A percentile compares a stretch with the other conserved stretches of the same genome.
These are phyloP conservation scores for Hypoxylon lienhwacheense DNA, from an alignment of 495 filamentous ascomycete genomes.

Conservation along the genomic window DNA sequence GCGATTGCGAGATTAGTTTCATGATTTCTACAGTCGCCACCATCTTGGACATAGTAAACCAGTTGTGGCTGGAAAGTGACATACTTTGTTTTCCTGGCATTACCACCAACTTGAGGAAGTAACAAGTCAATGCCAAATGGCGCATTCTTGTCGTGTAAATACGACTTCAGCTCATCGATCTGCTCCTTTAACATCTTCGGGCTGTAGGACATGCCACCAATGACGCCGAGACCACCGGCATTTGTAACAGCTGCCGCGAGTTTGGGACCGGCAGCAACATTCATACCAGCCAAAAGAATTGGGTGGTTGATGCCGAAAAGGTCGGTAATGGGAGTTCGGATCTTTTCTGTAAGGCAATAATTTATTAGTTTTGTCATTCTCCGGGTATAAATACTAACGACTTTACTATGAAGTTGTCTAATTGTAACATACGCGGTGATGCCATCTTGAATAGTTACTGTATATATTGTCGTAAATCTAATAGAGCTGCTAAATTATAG, in stretches of 20 bases:
- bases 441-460: constrained; percentile 63
- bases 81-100: constrained; percentile 92
- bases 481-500: not conserved
- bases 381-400: not conserved
- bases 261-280: constrained; percentile 96
- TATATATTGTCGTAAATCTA: no score
- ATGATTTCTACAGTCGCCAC: constrained; percentile 9
- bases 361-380: constrained; percentile 35
- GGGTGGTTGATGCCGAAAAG: constrained; percentile 97
- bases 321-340: constrained; percentile 88
- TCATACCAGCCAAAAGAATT: constrained; percentile 95
- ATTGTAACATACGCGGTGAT: constrained; percentile 69
- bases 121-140: constrained; percentile 97
- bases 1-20: constrained; percentile 9
- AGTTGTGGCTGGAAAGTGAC: constrained; percentile 20
- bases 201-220: constrained; percentile 95
- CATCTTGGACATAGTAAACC: not conserved
- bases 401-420: not conserved
- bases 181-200: constrained; percentile 96
- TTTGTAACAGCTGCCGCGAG: constrained; percentile 97
- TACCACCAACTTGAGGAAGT: constrained; percentile 91
- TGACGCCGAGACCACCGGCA: constrained; percentile 93
- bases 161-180: constrained; percentile 90
- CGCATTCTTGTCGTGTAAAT: constrained; percentile 89
- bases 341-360: constrained; percentile 61